Evolutionary conservation across 2,329 filamentous ascomycete genomes (phyloP), one percentile per base, ranked within the genome.

Genomic region (Colletotrichum costaricense): DNA sequence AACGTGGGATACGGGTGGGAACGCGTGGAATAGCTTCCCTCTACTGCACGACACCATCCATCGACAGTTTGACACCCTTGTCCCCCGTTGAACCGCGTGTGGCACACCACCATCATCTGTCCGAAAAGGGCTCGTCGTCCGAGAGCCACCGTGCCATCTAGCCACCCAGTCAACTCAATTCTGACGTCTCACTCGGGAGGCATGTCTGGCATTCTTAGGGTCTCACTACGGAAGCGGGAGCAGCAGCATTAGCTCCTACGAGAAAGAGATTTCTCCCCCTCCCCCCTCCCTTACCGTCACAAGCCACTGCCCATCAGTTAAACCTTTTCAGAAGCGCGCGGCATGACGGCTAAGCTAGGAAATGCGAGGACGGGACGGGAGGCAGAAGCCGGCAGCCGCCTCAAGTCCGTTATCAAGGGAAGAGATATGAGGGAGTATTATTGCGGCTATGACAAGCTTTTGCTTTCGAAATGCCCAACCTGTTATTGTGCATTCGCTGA

Each of bases 51-150:
- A 14, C 56, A 62, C 49, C 8, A 42, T 49, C 67, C 33, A 49
- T 33, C 14, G 22, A 35, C 33, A 35, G 33, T 35, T 12, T 35
- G 33, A 35, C 42, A 42, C 42, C 71, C 71, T 62, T 59, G 60
- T 33, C 24, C 22, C 7, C 46, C 56, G 71, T 63, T 46, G 59
- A 11, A 30, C 56, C n/a, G 38, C 11, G 60, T 57, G 60, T 73
- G 46, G 11, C 56, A 52, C 71, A 73, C 71, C 71, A 60, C 62
- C 60, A 6, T 49, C 24, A 38, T 22, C 67, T 35, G 35, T 66
- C 67, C 71, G 9, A 42, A 73, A 71, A 16, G 30, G 62, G 71
- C 5, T 71, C 49, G 22, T 66, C 33, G 46, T 71, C 71, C 71
- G 70, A 46, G 42, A 26, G n/a, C 60, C 30, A 42, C 19, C 42